phyloP scores from a whole-genome alignment of 1,284 basidiomycete species.

The Trametes hirsuta region DNA sequence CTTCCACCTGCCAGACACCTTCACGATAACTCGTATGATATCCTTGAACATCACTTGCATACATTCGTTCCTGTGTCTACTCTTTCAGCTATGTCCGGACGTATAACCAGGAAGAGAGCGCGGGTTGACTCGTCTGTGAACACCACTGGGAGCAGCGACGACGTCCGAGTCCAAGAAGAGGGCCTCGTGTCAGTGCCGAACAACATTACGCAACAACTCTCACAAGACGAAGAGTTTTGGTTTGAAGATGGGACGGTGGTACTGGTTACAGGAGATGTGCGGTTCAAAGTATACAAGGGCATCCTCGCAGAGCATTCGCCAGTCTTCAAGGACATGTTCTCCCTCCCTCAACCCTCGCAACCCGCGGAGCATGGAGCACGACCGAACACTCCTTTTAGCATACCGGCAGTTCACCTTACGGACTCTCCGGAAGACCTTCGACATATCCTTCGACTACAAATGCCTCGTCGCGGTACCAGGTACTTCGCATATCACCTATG shows the following conservation, averaged over 20 bases:
- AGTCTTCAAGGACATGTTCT: slow-evolving; percentile 28
- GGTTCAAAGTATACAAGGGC: slow-evolving; percentile 16
- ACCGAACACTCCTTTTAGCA: not conserved
- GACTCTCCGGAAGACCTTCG: not conserved
- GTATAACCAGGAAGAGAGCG: too few relatives aligned
- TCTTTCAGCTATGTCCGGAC: too few relatives aligned
- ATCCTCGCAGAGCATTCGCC: slow-evolving; percentile 23
- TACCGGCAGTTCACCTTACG: not conserved
- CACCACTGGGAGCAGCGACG: too few relatives aligned
- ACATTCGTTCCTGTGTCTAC: too few relatives aligned
- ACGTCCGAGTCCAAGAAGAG: too few relatives aligned
- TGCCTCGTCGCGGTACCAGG: not conserved
- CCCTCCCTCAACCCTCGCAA: slow-evolving; percentile 8
- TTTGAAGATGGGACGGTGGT: slow-evolving; percentile 10
- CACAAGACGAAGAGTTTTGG: not conserved
- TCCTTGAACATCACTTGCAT: too few relatives aligned
- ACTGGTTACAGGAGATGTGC: not conserved
- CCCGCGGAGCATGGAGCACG: too few relatives aligned
- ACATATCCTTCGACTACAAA: not conserved
- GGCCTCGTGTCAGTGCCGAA: too few relatives aligned
- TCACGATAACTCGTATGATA: too few relatives aligned
- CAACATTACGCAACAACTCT: not conserved
- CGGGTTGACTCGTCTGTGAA: too few relatives aligned
- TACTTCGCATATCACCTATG: too few relatives aligned
- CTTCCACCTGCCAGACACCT: too few relatives aligned